These are phyloP conservation scores for Penicillium paradoxum DNA, from an alignment of 495 filamentous ascomycete species.

Conservation along the genomic window DNA sequence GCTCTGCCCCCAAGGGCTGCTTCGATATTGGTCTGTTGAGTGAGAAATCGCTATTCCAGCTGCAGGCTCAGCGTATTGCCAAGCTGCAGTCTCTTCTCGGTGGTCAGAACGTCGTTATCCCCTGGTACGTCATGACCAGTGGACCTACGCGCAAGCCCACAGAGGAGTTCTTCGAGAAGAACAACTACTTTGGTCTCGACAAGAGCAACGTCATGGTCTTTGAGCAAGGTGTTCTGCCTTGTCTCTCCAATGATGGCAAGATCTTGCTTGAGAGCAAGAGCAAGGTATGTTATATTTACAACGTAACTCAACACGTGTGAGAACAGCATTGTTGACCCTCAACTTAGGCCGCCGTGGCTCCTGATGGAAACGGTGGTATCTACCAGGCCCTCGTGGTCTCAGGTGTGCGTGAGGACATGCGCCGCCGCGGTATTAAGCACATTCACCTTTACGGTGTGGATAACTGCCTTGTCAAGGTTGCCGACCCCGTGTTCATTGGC, in stretches of 20 bases:
- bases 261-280: conserved; percentile 89
- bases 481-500: conserved; percentile 92
- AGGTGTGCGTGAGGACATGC: conserved; percentile 83
- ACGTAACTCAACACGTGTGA: background rate
- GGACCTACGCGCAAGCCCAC: conserved; percentile 92
- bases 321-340: conserved; percentile 8
- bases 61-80: conserved; percentile 88
- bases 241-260: conserved; percentile 96
- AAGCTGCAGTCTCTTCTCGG: conserved; percentile 80
- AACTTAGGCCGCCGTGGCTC: conserved; percentile 76
- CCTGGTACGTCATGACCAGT: conserved; percentile 99
- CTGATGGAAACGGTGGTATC: conserved; percentile 97
- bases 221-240: conserved; percentile 94
- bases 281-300: conserved; percentile 49
- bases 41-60: conserved; percentile 91
- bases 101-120: conserved; percentile 65
- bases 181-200: conserved; percentile 84
- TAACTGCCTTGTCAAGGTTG: conserved; percentile 97
- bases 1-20: conserved; percentile 93
- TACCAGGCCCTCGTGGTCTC: conserved; percentile 86
- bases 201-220: conserved; percentile 88
- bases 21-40: conserved; percentile 93
- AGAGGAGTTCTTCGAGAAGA: conserved; percentile 83
- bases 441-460: conserved; percentile 98
- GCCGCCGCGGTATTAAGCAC: conserved; percentile 83